phyloP scores from a whole-genome alignment of 2,329 filamentous ascomycete species.

The Aphanocladium album region DNA sequence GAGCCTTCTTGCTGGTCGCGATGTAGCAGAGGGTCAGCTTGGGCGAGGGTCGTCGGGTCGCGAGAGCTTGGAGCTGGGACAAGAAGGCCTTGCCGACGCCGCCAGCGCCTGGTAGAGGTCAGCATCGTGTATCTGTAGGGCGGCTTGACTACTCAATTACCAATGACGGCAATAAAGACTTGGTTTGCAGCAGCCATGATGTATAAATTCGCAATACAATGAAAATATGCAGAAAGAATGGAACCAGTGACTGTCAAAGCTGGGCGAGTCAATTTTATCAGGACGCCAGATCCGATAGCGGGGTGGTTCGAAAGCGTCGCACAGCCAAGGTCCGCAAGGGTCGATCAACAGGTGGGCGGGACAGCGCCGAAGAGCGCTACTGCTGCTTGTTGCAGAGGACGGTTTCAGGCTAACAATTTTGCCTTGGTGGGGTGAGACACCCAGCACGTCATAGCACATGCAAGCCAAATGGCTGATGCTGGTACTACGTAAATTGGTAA shows the following conservation, averaged over 20 bases:
- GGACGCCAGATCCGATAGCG: slow-evolving; percentile 9
- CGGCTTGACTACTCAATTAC: slow-evolving; percentile 26
- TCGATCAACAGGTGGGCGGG: neutral
- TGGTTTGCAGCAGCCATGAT: slow-evolving; percentile 42
- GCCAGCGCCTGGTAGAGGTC: slow-evolving; percentile 62
- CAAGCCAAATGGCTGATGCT: neutral
- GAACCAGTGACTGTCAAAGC: neutral
- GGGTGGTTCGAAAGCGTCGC: slow-evolving; percentile 6
- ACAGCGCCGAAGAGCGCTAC: slow-evolving; percentile 3
- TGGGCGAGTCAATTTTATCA: slow-evolving; percentile 11
- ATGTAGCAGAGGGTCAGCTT: slow-evolving; percentile 79
- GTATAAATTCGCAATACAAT: slow-evolving; percentile 12
- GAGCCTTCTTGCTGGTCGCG: slow-evolving; percentile 75
- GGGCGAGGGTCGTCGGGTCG: slow-evolving; percentile 59
- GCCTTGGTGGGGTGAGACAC: neutral
- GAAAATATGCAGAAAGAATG: neutral
- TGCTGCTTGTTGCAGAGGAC: too few species aligned
- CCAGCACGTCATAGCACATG: slow-evolving; percentile 8
- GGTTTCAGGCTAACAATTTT: neutral
- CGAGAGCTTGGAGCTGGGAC: slow-evolving; percentile 67
- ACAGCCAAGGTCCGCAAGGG: neutral
- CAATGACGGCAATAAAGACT: slow-evolving; percentile 50
- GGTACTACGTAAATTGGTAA: neutral
- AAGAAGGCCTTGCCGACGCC: slow-evolving; percentile 93
- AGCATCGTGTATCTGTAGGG: neutral